Conservation (phyloP, 192 early-diverging fungal species). For the Kickxella alabastrina region DNA sequence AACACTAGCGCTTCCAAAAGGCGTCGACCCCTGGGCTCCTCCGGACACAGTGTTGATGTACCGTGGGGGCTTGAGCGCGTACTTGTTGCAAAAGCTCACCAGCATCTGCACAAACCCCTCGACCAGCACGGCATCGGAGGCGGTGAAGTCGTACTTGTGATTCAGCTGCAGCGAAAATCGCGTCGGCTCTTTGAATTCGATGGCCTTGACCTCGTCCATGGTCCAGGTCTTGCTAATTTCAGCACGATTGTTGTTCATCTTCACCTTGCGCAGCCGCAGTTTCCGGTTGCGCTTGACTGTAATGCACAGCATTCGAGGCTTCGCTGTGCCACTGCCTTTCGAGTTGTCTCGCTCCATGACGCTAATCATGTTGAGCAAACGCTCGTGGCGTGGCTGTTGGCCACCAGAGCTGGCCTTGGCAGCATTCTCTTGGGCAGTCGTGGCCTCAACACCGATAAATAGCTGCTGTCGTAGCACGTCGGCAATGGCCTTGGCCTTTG, state of each 20-base stretch:
- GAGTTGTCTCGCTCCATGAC: constrained; percentile 50
- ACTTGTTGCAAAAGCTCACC: constrained; percentile 46
- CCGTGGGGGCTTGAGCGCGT: constrained; percentile 34
- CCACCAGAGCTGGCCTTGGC: constrained; percentile 30
- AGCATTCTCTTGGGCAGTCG: constrained; percentile 28
- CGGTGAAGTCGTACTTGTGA: constrained; percentile 45
- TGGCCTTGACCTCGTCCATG: constrained; percentile 43
- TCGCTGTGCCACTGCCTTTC: constrained; percentile 28
- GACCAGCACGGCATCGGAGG: constrained; percentile 33
- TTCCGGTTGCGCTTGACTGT: constrained; percentile 50
- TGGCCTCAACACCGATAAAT: constrained; percentile 49
- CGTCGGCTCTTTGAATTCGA: constrained; percentile 50
- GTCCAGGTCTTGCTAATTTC: constrained; percentile 50
- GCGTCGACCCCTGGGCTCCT: constrained; percentile 1
- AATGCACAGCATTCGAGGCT: constrained; percentile 44
- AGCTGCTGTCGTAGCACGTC: constrained; percentile 35
- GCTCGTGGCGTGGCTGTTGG: constrained; percentile 46
- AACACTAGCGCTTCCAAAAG: constrained; percentile 23
- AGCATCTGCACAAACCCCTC: constrained; percentile 49
- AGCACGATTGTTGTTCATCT: constrained; percentile 29
- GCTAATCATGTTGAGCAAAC: constrained; percentile 41
- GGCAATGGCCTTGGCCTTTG: constrained; percentile 41
- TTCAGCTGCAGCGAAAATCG: constrained; percentile 40
- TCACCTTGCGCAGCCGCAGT: constrained; percentile 47
- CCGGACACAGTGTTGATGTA: constrained; percentile 41